These are phyloP conservation scores for Citeromyces nyonsensis DNA, from an alignment of 805 yeast species.

Conservation along the genomic window DNA sequence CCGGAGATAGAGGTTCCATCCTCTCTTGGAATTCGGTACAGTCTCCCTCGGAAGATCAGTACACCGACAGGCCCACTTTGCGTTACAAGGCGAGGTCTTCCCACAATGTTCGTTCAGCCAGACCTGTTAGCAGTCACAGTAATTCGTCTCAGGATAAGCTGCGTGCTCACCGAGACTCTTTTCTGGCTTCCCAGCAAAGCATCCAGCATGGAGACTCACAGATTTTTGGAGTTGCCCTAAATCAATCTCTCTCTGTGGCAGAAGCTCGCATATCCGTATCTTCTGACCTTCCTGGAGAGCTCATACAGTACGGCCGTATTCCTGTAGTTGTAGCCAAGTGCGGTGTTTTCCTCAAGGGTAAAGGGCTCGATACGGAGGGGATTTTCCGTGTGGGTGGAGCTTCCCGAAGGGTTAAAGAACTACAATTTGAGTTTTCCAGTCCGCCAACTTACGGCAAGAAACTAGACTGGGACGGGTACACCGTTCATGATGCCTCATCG, in stretches of 20 bases:
- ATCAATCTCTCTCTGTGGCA: constrained; percentile 57
- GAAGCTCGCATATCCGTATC: constrained; percentile 60
- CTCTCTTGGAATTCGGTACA: too few species aligned
- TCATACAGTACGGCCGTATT: constrained; percentile 70
- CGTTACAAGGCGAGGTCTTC: constrained; percentile 1
- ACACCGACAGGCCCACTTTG: neutral
- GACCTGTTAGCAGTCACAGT: constrained; percentile 13
- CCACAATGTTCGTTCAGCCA: constrained; percentile 18
- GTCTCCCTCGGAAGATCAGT: neutral
- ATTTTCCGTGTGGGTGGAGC: constrained; percentile 90
- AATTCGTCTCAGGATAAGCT: constrained; percentile 15
- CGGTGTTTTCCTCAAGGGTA: constrained; percentile 69
- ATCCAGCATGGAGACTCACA: constrained; percentile 27
- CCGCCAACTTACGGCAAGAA: constrained; percentile 87
- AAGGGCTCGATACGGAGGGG: constrained; percentile 74
- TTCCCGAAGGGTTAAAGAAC: constrained; percentile 70
- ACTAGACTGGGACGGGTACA: constrained; percentile 82
- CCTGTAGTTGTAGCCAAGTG: constrained; percentile 95
- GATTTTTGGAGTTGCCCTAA: constrained; percentile 73
- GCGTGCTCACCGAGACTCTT: constrained; percentile 34
- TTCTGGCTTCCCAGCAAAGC: constrained; percentile 23
- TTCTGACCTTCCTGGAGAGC: constrained; percentile 30
- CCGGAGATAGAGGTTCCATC: constrained; percentile 5
- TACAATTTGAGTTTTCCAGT: constrained; percentile 69
- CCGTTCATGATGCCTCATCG: constrained; percentile 94